Percentiles rank a stretch among this genome's conserved stretches.
phyloP scores from a whole-genome alignment of 306 rosid species.

The Mimosa pudica region DNA sequence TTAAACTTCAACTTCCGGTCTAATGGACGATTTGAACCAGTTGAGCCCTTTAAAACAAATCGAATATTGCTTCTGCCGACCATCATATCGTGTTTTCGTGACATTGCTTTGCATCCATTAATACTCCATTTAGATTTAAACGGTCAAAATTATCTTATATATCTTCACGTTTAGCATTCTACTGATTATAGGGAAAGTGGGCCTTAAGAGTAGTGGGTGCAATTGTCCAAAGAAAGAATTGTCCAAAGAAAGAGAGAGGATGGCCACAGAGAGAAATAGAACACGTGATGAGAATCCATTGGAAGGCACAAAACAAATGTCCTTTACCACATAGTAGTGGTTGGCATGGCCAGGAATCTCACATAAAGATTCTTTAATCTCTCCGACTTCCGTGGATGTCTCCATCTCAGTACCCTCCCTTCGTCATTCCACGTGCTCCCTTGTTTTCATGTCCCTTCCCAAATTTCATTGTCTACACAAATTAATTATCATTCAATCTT shows the following conservation, averaged over 20 bases:
- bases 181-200: too few relatives aligned
- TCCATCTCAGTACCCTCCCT: not conserved
- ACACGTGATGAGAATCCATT: constrained; percentile 58
- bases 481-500: not conserved
- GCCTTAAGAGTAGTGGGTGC: too few relatives aligned
- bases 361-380: constrained; percentile 35
- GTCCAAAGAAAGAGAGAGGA: not conserved
- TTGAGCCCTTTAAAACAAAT: too few relatives aligned
- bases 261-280: constrained; percentile 26
- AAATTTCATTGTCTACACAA: not conserved
- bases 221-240: not conserved
- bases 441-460: not conserved
- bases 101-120: too few relatives aligned
- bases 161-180: too few relatives aligned
- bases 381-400: constrained; percentile 38
- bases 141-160: too few relatives aligned
- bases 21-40: too few relatives aligned
- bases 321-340: constrained; percentile 20
- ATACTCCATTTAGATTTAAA: too few relatives aligned
- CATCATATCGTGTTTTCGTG: too few relatives aligned
- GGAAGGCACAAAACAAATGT: constrained; percentile 38
- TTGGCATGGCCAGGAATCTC: constrained; percentile 30
- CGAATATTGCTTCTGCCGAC: too few relatives aligned
- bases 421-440: too few relatives aligned
- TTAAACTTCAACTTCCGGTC: too few relatives aligned